Base-by-base conservation (phyloP, 2,329 filamentous ascomycete species). In the Fusarium lyarnte region DNA sequence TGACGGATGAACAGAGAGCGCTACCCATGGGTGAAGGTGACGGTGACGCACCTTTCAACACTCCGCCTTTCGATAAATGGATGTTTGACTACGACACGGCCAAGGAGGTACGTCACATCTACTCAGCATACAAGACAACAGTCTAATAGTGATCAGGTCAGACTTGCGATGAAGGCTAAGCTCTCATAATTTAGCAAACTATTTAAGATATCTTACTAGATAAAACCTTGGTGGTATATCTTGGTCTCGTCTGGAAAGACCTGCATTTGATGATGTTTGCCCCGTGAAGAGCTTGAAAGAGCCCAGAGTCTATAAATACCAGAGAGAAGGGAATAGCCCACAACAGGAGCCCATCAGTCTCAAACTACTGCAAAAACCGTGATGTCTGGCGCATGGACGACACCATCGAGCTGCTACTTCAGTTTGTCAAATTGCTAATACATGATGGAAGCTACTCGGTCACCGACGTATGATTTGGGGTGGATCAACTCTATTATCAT, bases 381-480 rank as follows among this genome's bases (percentile, higher is more conserved):
- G 42, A 14, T 21, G 7, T 10, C 25, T 2, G 9, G 6, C 6
- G 2, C 12, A 13, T 4, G 0, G 9, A 3, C 6, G 21, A 13
- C 3, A 21, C 0, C 19, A 7, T 8, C 5, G 17, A 10, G 19
- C 12, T 10, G 3, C 25, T 27, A 6, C 12, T 4, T 3, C 8
- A 10, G 2, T 5, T 7, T 27, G 5, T 6, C 27, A 31, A 17
- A 9, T 3, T 13, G 2, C 21, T 46, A 6, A 11, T 3, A 7
- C 4, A 3, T 31, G 27, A 47, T 29, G 10, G 3, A 3, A 8
- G 10, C 21, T n/a, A 0, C 14, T 31, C 17, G 3, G 1, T 11
- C 8, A 0, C 8, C 0, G 1, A 4, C 4, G 1, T 13, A 10
- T 6, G 8, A 23, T 5, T 5, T 29, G 2, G 3, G 19, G 17